Evolutionary conservation across 2,329 filamentous ascomycete genomes (phyloP).

Genomic region (Xylaria sp.): DNA sequence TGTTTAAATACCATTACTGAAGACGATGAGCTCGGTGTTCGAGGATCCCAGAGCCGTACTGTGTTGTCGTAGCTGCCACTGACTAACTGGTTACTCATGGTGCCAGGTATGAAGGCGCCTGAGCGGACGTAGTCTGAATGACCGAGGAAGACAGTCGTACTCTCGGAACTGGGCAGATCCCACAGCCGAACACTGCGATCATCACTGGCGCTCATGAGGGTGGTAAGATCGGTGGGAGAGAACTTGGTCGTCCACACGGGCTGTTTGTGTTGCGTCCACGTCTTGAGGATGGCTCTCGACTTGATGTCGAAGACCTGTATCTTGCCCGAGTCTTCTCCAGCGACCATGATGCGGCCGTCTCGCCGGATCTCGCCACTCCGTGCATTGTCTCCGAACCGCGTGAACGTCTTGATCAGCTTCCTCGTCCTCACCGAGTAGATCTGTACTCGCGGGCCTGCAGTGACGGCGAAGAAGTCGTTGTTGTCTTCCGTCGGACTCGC

Average conservation of each 20-base stretch:
- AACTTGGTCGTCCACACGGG: constrained; percentile 93
- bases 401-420: constrained; percentile 93
- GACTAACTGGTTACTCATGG: constrained; percentile 78
- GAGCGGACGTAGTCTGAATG: constrained; percentile 93
- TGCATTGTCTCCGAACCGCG: constrained; percentile 90
- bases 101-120: constrained; percentile 83
- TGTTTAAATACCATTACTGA: constrained; percentile 94
- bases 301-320: constrained; percentile 95
- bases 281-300: constrained; percentile 91
- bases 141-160: constrained; percentile 81
- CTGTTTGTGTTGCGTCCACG: constrained; percentile 94
- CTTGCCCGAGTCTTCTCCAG: constrained; percentile 89
- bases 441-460: constrained; percentile 92
- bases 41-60: constrained; percentile 91
- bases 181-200: constrained; percentile 93
- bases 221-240: constrained; percentile 87
- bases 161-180: constrained; percentile 86
- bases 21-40: constrained; percentile 69
- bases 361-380: constrained; percentile 88
- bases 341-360: constrained; percentile 88
- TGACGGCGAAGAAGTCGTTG: constrained; percentile 86
- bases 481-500: constrained; percentile 56
- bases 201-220: constrained; percentile 88
- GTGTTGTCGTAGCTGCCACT: constrained; percentile 96
- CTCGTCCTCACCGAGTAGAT: constrained; percentile 92